Conservation (phyloP, 495 filamentous ascomycete species). For the Parathielavia appendiculata region DNA sequence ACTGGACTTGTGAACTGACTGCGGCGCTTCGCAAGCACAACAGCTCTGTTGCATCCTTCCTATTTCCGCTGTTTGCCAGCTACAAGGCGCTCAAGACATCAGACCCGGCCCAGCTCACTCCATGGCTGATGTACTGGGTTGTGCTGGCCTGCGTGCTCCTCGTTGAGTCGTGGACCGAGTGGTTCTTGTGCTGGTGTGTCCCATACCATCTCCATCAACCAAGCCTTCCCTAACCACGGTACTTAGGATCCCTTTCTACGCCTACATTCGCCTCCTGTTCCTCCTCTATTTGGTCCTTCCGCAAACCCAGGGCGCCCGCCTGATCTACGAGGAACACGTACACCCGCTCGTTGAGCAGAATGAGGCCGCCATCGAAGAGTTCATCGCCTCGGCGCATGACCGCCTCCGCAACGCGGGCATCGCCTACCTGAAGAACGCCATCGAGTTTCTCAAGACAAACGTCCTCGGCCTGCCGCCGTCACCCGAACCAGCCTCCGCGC, state of each 20-base stretch:
- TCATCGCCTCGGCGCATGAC: conserved; percentile 79
- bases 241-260: conserved; percentile 83
- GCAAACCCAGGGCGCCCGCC: conserved; percentile 83
- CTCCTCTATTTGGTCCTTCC: conserved; percentile 96
- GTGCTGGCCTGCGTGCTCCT: conserved; percentile 76
- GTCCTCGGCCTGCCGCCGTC: conserved; percentile 62
- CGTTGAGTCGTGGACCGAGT: conserved; percentile 80
- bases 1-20: conserved; percentile 15
- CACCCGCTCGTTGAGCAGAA: conserved; percentile 85
- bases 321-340: conserved; percentile 78
- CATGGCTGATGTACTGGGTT: conserved; percentile 99
- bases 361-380: conserved; percentile 81
- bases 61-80: conserved; percentile 94
- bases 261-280: conserved; percentile 81
- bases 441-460: conserved; percentile 69
- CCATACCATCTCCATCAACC: neutral
- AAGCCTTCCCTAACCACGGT: neutral
- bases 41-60: conserved; percentile 81
- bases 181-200: conserved; percentile 72
- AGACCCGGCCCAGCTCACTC: conserved; percentile 83
- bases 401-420: conserved; percentile 72
- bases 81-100: conserved; percentile 96
- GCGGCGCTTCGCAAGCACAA: neutral
- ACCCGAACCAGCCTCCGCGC: conserved; percentile 35
- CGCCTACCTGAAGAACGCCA: conserved; percentile 69